These are phyloP conservation scores for Cladorrhinum sp. DNA, from an alignment of 2,329 filamentous ascomycete genomes.

Conservation along the genomic window DNA sequence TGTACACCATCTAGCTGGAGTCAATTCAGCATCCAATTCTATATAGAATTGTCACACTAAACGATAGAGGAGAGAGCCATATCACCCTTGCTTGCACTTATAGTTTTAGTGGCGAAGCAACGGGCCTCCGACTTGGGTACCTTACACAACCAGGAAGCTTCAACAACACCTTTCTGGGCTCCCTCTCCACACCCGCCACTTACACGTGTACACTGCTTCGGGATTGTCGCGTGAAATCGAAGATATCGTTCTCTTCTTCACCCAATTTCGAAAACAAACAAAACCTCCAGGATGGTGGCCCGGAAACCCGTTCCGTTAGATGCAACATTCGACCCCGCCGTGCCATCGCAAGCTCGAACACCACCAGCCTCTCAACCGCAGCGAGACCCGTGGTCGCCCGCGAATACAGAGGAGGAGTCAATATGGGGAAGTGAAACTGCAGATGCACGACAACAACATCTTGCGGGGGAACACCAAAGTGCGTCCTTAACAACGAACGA, in stretches of 20 bases:
- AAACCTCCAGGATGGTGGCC: conserved; percentile 37
- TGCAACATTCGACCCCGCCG: conserved; percentile 27
- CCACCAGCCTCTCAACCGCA: neutral
- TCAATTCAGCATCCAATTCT: neutral
- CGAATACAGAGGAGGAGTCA: conserved; percentile 32
- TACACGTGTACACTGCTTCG: neutral
- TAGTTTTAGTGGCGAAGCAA: neutral
- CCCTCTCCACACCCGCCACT: neutral
- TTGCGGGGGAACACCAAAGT: conserved; percentile 6
- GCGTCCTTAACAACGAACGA: conserved; percentile 11
- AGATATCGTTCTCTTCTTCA: neutral
- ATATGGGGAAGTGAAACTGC: conserved; percentile 29
- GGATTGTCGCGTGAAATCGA: too few species aligned
- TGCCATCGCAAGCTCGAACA: conserved; percentile 23
- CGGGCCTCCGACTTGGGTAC: neutral
- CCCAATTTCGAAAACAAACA: neutral
- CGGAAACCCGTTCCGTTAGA: conserved; percentile 38
- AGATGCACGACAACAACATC: conserved; percentile 13
- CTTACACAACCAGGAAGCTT: neutral
- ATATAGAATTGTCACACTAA: neutral
- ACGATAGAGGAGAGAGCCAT: neutral
- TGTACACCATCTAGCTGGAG: neutral
- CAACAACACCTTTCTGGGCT: neutral
- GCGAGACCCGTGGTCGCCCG: conserved; percentile 30
- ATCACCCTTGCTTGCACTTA: neutral